Conservation (phyloP, 306 rosid species). For the Delonix regia region DNA sequence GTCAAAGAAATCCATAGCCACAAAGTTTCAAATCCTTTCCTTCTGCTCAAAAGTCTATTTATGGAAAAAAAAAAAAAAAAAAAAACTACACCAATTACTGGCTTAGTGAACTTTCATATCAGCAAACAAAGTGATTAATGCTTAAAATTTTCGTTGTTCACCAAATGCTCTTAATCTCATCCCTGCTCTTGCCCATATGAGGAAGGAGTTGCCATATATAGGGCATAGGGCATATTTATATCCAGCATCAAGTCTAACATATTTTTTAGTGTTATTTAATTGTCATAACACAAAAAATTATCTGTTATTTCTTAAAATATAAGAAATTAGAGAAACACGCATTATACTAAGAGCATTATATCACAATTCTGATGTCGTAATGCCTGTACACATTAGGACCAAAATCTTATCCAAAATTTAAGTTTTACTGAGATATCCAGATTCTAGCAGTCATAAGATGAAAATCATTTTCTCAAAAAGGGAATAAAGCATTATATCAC, state of each 20-base stretch:
- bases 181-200: neutral
- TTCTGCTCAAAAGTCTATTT: neutral
- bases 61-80: too few relatives aligned
- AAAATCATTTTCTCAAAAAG: neutral
- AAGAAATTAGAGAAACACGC: neutral
- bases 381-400: neutral
- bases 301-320: neutral
- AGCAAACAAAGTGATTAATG: neutral
- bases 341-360: neutral
- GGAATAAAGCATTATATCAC: neutral
- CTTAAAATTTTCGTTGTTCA: neutral
- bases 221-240: neutral
- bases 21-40: slow-evolving; percentile 10
- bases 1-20: neutral
- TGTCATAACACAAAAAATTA: neutral
- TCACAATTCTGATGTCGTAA: neutral
- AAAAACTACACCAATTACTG: too few relatives aligned
- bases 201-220: neutral
- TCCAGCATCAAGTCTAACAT: neutral
- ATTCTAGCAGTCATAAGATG: neutral
- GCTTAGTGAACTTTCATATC: neutral
- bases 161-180: neutral
- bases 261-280: neutral
- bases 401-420: neutral
- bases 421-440: neutral